Conservation (phyloP, 2,329 filamentous ascomycete genomes). For the Endocalyx cinctus region DNA sequence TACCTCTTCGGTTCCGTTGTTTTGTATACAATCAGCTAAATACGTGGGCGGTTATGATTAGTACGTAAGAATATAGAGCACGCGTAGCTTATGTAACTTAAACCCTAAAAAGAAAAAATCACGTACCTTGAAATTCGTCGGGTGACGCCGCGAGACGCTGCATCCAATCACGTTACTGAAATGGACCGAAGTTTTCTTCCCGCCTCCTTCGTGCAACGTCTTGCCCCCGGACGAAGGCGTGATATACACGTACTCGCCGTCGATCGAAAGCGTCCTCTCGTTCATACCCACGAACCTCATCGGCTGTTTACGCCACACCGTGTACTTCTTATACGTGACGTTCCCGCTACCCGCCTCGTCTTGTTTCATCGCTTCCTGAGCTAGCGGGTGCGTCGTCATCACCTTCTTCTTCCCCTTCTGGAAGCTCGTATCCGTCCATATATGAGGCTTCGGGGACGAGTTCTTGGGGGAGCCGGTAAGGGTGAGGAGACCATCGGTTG, state of each 20-base stretch:
- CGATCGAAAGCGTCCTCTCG: slow-evolving; percentile 72
- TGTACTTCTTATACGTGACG: slow-evolving; percentile 68
- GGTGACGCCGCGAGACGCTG: slow-evolving; percentile 75
- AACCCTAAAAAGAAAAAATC: no score
- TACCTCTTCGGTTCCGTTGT: slow-evolving; percentile 75
- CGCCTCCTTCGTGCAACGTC: slow-evolving; percentile 57
- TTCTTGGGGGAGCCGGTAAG: slow-evolving; percentile 65
- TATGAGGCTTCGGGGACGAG: slow-evolving; percentile 62
- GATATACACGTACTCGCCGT: slow-evolving; percentile 83
- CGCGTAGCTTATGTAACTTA: no score
- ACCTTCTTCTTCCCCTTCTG: slow-evolving; percentile 51
- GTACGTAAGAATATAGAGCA: background rate
- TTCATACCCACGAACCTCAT: slow-evolving; percentile 75
- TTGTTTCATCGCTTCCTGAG: slow-evolving; percentile 57
- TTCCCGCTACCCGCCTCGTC: slow-evolving; percentile 49
- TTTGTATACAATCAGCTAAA: slow-evolving; percentile 65
- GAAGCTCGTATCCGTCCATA: slow-evolving; percentile 43
- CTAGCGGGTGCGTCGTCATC: slow-evolving; percentile 61
- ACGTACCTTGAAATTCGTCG: slow-evolving; percentile 71
- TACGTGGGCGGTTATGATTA: slow-evolving; percentile 1
- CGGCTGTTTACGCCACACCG: slow-evolving; percentile 75
- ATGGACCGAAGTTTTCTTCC: slow-evolving; percentile 76
- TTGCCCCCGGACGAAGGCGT: slow-evolving; percentile 67
- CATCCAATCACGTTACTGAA: slow-evolving; percentile 79
- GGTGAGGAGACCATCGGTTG: slow-evolving; percentile 66